Evolutionary conservation across 192 early-diverging fungal genomes (phyloP).

Genomic region (Chytriomyces sp.): DNA sequence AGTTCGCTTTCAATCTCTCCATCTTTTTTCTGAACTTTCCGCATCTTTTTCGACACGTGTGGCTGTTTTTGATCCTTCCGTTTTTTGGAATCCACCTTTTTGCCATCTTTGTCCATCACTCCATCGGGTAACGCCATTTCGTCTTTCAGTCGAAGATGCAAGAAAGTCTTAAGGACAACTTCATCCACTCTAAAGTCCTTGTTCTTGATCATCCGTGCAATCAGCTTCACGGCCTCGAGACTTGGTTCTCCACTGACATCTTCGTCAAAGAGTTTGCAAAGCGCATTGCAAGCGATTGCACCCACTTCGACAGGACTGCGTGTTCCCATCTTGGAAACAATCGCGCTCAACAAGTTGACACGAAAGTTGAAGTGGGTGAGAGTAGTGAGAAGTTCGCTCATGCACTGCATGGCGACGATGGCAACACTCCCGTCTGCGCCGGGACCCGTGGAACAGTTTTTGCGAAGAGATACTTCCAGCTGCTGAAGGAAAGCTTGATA

Average conservation of each 20-base stretch:
- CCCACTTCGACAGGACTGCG: constrained; percentile 68
- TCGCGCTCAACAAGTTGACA: constrained; percentile 81
- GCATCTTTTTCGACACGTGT: constrained; percentile 56
- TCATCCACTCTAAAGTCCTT: constrained; percentile 70
- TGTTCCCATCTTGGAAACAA: constrained; percentile 77
- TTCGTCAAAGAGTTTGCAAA: constrained; percentile 77
- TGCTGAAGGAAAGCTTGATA: constrained; percentile 86
- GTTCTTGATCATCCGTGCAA: constrained; percentile 84
- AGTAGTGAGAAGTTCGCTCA: constrained; percentile 79
- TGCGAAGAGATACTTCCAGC: constrained; percentile 59
- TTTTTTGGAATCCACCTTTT: constrained; percentile 33
- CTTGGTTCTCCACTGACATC: constrained; percentile 88
- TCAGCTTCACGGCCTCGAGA: constrained; percentile 84
- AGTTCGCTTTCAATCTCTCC: constrained; percentile 78
- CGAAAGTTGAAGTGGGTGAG: constrained; percentile 97
- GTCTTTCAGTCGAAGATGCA: constrained; percentile 82
- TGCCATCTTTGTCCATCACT: constrained; percentile 2
- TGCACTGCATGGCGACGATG: constrained; percentile 74
- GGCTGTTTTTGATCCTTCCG: constrained; percentile 57
- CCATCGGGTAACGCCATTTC: constrained; percentile 66
- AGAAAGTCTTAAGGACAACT: constrained; percentile 74
- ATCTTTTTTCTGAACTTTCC: constrained; percentile 76
- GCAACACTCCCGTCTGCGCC: constrained; percentile 35
- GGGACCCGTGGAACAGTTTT: not conserved
- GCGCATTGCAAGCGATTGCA: constrained; percentile 74